phyloP scores from a whole-genome alignment of 2,329 filamentous ascomycete genomes.

The Sphaerulina musiva region DNA sequence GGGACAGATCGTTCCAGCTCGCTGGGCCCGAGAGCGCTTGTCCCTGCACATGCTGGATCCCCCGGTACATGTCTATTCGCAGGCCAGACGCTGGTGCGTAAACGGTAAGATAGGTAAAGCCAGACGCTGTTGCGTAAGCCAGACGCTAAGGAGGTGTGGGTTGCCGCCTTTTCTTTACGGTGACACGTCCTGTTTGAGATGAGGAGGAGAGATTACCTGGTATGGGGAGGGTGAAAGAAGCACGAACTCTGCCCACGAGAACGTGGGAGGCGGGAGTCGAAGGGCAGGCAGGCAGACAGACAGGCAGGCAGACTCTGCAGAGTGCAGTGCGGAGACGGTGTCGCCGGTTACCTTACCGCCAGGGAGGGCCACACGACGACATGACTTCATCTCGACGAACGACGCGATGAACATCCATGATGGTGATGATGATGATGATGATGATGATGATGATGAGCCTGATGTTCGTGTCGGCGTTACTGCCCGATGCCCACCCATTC shows the following conservation, averaged over 20 bases:
- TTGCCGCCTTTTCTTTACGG: background rate
- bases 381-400: constrained; percentile 15
- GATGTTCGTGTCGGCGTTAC: constrained; percentile 6
- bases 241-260: constrained; percentile 1
- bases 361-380: constrained; percentile 6
- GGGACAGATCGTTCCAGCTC: constrained; percentile 18
- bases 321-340: background rate
- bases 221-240: background rate
- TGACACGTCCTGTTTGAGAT: constrained; percentile 2
- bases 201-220: background rate
- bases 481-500: constrained; percentile 13
- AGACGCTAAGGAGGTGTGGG: constrained; percentile 4
- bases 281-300: no score
- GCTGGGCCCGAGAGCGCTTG: constrained; percentile 16
- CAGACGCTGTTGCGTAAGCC: background rate
- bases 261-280: constrained; percentile 1
- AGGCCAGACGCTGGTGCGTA: constrained; percentile 7
- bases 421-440: no score
- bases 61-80: constrained; percentile 19
- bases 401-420: constrained; percentile 11
- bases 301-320: background rate
- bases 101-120: background rate
- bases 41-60: constrained; percentile 8
- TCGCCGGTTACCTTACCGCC: background rate
- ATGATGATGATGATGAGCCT: no score